Evolutionary conservation across 169 alveolate species (phyloP).

Genomic region (Eimeria sp.): DNA sequence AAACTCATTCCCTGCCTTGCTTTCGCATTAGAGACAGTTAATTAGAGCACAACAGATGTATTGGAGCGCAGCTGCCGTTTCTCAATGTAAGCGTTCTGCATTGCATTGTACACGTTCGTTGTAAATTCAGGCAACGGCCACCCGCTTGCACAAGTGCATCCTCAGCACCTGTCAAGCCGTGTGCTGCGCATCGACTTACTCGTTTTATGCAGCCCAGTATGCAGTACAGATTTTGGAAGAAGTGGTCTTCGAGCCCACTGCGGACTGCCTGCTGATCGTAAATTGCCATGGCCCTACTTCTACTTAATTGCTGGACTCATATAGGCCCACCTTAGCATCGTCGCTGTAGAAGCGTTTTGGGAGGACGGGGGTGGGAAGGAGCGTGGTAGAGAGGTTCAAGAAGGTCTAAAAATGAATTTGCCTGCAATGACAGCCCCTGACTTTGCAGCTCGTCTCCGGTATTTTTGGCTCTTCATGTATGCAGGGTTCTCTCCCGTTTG

Average conservation of each 20-base stretch:
- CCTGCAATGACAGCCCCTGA: neutral
- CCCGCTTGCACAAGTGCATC: slow-evolving; percentile 66
- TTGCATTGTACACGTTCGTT: neutral
- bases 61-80: neutral
- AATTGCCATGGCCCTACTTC: neutral
- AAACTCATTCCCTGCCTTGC: neutral
- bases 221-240: slow-evolving; percentile 67
- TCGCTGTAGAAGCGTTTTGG: neutral
- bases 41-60: neutral
- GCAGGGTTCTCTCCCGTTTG: slow-evolving; percentile 78
- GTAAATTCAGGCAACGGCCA: slow-evolving; percentile 2
- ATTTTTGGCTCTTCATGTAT: neutral
- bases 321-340: neutral
- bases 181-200: slow-evolving; percentile 52
- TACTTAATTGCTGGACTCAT: neutral
- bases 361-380: too few species aligned
- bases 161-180: slow-evolving; percentile 71
- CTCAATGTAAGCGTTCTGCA: neutral
- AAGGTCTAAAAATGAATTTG: neutral
- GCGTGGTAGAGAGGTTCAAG: neutral
- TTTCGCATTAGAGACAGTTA: neutral
- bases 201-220: slow-evolving; percentile 63
- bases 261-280: slow-evolving; percentile 48
- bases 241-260: slow-evolving; percentile 62
- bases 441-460: neutral